phyloP scores from a whole-genome alignment of 73 alveolate species.

The Tetrahymena malaccensis region DNA sequence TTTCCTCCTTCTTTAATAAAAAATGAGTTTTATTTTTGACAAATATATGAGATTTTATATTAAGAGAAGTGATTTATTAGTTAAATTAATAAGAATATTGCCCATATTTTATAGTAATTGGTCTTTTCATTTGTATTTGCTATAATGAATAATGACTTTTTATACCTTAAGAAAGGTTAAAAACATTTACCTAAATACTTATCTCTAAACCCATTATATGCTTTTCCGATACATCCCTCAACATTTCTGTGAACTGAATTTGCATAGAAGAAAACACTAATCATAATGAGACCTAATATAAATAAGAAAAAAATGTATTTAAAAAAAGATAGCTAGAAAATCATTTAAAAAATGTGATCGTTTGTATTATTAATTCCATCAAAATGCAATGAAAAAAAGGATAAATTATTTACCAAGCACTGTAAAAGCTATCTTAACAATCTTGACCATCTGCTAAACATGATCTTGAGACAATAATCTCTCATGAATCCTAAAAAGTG shows the following conservation, averaged over 20 bases:
- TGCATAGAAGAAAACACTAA: neutral
- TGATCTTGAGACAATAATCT: neutral
- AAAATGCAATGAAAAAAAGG: neutral
- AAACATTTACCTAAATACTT: neutral
- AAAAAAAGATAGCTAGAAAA: neutral
- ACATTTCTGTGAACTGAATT: neutral
- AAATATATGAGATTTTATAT: too few species aligned
- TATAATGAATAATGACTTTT: neutral
- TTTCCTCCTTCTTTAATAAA: neutral
- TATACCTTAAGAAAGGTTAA: neutral
- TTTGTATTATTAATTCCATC: neutral
- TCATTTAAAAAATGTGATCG: too few species aligned
- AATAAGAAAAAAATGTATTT: too few species aligned
- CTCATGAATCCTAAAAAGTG: neutral
- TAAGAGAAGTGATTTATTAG: too few species aligned
- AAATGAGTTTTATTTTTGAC: too few species aligned
- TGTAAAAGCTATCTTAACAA: neutral
- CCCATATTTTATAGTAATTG: neutral
- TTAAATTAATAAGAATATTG: too few species aligned
- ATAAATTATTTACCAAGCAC: neutral
- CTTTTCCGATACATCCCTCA: neutral
- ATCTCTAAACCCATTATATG: neutral
- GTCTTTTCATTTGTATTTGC: neutral
- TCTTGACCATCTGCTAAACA: neutral
- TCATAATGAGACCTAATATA: neutral